Percentiles rank a stretch among this genome's conserved stretches.
Conservation (phyloP, 2,329 filamentous ascomycete genomes). For the Corinectria fuckeliana region DNA sequence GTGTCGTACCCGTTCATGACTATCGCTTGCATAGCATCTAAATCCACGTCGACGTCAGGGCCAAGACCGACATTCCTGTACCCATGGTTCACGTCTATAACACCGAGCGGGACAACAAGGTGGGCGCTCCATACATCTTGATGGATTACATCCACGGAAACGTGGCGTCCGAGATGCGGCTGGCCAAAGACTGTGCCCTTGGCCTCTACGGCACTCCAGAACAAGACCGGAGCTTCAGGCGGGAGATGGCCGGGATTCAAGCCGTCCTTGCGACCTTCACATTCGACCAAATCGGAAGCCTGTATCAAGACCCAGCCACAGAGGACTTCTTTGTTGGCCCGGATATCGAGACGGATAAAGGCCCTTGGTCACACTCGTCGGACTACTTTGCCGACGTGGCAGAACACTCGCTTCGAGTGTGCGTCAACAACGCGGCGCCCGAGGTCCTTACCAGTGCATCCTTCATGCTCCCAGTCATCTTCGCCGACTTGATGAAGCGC, state of each 20-base stretch:
- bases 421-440: not conserved
- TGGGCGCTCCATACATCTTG: not conserved
- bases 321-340: constrained; percentile 6
- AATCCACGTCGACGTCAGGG: not conserved
- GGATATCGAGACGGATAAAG: not conserved
- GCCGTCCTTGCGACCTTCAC: not conserved
- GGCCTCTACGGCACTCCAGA: not conserved
- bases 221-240: constrained; percentile 4
- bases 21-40: not conserved
- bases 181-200: not conserved
- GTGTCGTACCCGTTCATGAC: not conserved
- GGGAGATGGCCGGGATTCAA: constrained; percentile 10
- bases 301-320: not conserved
- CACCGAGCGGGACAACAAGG: not conserved
- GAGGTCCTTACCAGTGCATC: not conserved
- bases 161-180: no score
- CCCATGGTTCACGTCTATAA: not conserved
- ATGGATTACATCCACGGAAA: not conserved
- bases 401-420: not conserved
- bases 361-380: not conserved
- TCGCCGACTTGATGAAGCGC: not conserved
- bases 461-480: constrained; percentile 1
- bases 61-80: not conserved
- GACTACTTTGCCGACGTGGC: constrained; percentile 6
- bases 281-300: constrained; percentile 9